Evolutionary conservation across 192 early-diverging fungal species (phyloP).

Genomic region (Coemansia sp.): DNA sequence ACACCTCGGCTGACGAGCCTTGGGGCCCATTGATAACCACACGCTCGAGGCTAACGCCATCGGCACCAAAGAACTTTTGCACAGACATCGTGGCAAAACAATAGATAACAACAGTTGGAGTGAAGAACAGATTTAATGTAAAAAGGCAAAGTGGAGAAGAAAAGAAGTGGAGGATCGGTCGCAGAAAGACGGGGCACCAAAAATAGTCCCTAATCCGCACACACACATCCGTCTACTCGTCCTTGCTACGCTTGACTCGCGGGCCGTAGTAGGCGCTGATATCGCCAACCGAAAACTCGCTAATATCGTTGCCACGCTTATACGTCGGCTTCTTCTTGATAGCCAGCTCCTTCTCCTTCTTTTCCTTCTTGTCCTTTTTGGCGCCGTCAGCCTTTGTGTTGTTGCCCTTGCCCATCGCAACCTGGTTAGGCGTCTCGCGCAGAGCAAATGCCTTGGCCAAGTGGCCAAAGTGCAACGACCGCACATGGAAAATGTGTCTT

Average conservation of each 20-base stretch:
- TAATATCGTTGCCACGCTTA: slow-evolving; percentile 56
- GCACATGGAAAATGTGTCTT: slow-evolving; percentile 93
- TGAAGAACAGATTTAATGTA: neutral
- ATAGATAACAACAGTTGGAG: neutral
- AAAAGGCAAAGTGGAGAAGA: neutral
- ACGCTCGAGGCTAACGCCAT: slow-evolving; percentile 36
- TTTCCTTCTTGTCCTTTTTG: slow-evolving; percentile 45
- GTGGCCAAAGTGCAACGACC: slow-evolving; percentile 94
- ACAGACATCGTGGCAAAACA: slow-evolving; percentile 20
- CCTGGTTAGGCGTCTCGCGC: slow-evolving; percentile 84
- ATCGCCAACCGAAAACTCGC: slow-evolving; percentile 57
- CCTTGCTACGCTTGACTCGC: slow-evolving; percentile 33
- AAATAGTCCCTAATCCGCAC: slow-evolving; percentile 6
- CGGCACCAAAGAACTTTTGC: slow-evolving; percentile 34
- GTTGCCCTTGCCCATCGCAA: slow-evolving; percentile 56
- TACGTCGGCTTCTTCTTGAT: slow-evolving; percentile 49
- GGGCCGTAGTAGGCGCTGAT: slow-evolving; percentile 53
- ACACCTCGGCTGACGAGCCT: slow-evolving; percentile 37
- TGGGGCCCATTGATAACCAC: slow-evolving; percentile 37
- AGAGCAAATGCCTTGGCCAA: slow-evolving; percentile 96
- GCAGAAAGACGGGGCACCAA: too few species aligned
- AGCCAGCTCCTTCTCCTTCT: slow-evolving; percentile 43
- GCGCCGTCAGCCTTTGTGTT: slow-evolving; percentile 43
- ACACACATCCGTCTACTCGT: neutral
- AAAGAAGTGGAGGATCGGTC: neutral